Evolutionary conservation across 1,284 basidiomycete species (phyloP), one percentile per base, ranked within the genome.

Genomic region (Puccinia horiana): DNA sequence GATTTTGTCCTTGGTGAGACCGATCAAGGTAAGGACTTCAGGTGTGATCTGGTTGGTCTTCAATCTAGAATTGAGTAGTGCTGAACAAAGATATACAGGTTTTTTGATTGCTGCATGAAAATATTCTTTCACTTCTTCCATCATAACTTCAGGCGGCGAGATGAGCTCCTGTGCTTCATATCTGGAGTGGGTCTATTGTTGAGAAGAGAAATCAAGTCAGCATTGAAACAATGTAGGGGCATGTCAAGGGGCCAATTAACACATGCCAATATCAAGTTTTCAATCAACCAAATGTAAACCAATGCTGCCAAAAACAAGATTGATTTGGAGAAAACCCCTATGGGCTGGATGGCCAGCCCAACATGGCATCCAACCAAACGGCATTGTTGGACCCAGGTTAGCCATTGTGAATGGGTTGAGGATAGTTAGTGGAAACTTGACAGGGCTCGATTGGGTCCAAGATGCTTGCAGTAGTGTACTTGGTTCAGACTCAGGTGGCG

Each of bases 131-230:
- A 72, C 23, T 42, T 47, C 49, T 9, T 16, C 14, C 11, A 72
- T 23, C 42, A 72, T 72, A 6, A 32, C 47, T 16, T 29, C 42
- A 5, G 69, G 44, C 5, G 44, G 2, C 8, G 69, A 44, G 23
- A 72, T 49, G 9, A 72, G 23, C n/a, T 72, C 69, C 12, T 49
- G 44, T 16, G 69, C 23, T 23, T 72, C 26, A 23, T 72, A 72
- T 20, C 26, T 70, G 23, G 9, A 42, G 23, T 18, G 12, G 12
- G 67, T 23, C 67, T 70, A 1, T 47, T 26, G 0, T 47, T 12
- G 12, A 26, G 5, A 47, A 8, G 2, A 44, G 16, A 16, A 44
- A 44, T 16, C 6, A 44, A 8, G 42, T 44, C 42, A 44, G n/a
- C n/a, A n/a, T n/a, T n/a, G n/a, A n/a, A n/a, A n/a, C n/a, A n/a